Evolutionary conservation across 176 grass and related monocot species (phyloP).

Genomic region (Tillandsia fasciculata): DNA sequence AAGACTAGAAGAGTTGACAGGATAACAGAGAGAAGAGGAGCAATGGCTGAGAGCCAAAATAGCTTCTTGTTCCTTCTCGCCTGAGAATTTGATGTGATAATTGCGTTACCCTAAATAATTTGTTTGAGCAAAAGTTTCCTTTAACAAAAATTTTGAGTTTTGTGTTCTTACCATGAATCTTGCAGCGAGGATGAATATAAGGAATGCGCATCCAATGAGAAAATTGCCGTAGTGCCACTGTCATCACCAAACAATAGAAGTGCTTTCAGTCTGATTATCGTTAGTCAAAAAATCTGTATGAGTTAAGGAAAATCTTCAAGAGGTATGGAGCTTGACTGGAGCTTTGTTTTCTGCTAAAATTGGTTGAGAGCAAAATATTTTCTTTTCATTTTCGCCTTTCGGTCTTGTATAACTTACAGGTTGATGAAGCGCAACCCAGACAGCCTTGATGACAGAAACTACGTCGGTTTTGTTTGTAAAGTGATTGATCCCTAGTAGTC

Average conservation of each 20-base stretch:
- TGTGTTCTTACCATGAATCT: slow-evolving; percentile 83
- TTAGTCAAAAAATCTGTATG: background rate
- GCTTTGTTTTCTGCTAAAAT: background rate
- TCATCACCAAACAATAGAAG: slow-evolving; percentile 7
- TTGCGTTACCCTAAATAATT: slow-evolving; percentile 1
- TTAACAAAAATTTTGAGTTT: background rate
- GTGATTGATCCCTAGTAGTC: slow-evolving; percentile 53
- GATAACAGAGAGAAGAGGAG: slow-evolving; percentile 65
- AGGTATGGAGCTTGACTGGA: background rate
- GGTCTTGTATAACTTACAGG: slow-evolving; percentile 23
- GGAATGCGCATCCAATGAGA: slow-evolving; percentile 80
- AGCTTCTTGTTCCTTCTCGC: slow-evolving; percentile 77
- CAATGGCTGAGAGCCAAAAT: slow-evolving; percentile 76
- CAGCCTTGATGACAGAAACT: slow-evolving; percentile 60
- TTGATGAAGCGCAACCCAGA: slow-evolving; percentile 41
- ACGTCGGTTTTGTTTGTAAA: slow-evolving; percentile 87
- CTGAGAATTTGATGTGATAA: slow-evolving; percentile 24
- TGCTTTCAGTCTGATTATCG: background rate
- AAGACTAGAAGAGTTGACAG: slow-evolving; percentile 67
- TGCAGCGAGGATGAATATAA: slow-evolving; percentile 72
- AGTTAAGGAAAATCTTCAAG: background rate
- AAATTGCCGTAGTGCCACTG: slow-evolving; percentile 92
- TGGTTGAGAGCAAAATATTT: slow-evolving; percentile 3
- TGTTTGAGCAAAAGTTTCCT: background rate
- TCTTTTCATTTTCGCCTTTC: background rate